Conservation (phyloP, 345 rosid species). For the Brassica cretica region DNA sequence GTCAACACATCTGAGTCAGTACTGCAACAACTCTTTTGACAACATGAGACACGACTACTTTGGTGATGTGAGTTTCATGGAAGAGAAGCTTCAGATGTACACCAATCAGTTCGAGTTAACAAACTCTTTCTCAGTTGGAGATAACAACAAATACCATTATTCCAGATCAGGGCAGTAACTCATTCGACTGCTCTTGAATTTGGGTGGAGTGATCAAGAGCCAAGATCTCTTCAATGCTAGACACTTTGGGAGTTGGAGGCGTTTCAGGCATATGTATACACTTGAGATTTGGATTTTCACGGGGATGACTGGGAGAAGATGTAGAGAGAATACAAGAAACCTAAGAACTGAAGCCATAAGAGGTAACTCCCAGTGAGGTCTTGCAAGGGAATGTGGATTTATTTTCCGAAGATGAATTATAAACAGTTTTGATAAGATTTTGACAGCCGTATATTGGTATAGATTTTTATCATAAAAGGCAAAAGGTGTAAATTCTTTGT, state of each 20-base stretch:
- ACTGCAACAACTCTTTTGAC: conserved; percentile 48
- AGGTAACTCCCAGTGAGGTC: not conserved
- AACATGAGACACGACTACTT: conserved; percentile 50
- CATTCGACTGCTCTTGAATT: conserved; percentile 77
- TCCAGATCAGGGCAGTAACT: conserved; percentile 84
- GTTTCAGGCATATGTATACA: not conserved
- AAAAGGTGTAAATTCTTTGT: no score
- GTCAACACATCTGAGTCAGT: conserved; percentile 28
- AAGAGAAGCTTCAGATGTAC: conserved; percentile 63
- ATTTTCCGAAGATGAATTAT: no score
- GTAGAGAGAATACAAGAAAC: not conserved
- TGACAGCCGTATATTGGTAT: no score
- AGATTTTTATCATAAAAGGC: no score
- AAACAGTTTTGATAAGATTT: no score
- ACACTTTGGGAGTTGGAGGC: not conserved
- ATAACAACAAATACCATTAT: conserved; percentile 40
- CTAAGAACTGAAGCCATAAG: not conserved
- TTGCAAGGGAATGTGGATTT: not conserved
- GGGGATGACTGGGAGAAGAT: not conserved
- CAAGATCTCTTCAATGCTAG: conserved; percentile 68
- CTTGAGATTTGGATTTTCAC: not conserved
- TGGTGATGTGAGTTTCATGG: conserved; percentile 49
- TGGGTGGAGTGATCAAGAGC: conserved; percentile 73
- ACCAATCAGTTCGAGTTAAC: conserved; percentile 46
- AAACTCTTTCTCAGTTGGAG: conserved; percentile 20